These are phyloP conservation scores for Chenopodium album DNA, from an alignment of 148 eudicot species.

Conservation along the genomic window DNA sequence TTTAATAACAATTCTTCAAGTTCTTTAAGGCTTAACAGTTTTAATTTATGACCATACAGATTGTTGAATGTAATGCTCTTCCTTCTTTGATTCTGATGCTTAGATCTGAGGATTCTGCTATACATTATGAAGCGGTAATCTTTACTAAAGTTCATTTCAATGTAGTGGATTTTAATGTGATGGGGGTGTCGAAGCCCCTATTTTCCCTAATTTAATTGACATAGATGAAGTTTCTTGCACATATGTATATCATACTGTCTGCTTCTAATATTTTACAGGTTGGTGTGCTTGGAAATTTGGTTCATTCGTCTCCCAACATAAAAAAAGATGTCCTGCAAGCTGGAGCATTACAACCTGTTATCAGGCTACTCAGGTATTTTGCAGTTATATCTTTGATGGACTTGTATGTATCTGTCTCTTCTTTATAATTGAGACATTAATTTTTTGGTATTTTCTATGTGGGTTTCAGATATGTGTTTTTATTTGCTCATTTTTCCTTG, in stretches of 20 bases:
- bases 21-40: not conserved
- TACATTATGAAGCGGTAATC: conserved; percentile 84
- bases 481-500: not conserved
- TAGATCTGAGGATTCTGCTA: conserved; percentile 66
- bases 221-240: not conserved
- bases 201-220: not conserved
- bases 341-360: conserved; percentile 96
- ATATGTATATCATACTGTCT: not conserved
- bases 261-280: conserved; percentile 43
- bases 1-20: not conserved
- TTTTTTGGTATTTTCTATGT: not conserved
- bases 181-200: conserved; percentile 8
- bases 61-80: conserved; percentile 76
- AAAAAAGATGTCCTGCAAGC: conserved; percentile 80
- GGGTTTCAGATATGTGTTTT: not conserved
- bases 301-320: conserved; percentile 87
- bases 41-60: conserved; percentile 40
- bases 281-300: conserved; percentile 94
- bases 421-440: not conserved
- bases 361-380: conserved; percentile 65
- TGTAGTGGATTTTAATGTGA: not conserved
- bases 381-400: not conserved
- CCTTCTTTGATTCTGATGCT: conserved; percentile 82
- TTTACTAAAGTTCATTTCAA: not conserved
- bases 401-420: not conserved